Percentiles rank a stretch among this genome's conserved stretches.
Evolutionary conservation across 768 basidiomycete species (phyloP).

Genomic region (Tulasnella sp.): DNA sequence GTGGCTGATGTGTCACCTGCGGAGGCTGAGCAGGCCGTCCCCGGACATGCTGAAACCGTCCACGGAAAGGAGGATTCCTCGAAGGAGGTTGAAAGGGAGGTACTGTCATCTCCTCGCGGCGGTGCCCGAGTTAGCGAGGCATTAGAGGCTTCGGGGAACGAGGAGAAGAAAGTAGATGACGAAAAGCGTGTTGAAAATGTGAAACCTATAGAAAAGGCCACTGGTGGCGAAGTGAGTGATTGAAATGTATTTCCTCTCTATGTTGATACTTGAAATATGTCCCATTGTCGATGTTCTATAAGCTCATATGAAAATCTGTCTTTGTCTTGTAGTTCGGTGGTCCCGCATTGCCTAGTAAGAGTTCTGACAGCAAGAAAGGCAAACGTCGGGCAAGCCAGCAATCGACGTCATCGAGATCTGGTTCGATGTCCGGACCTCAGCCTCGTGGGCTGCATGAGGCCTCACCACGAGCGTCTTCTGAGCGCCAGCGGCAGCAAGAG

Average conservation of each 20-base stretch:
- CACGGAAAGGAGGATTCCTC: not conserved
- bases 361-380: not conserved
- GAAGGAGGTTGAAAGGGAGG: not conserved
- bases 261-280: not conserved
- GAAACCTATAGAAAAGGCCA: constrained; percentile 11
- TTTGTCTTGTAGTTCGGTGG: constrained; percentile 16
- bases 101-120: not conserved
- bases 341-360: not conserved
- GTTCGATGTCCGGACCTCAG: not conserved
- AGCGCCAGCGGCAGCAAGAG: not conserved
- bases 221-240: constrained; percentile 21
- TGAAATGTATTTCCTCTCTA: constrained; percentile 5
- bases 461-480: not conserved
- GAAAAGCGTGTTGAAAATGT: not conserved
- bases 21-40: not conserved
- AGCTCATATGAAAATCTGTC: constrained; percentile 10
- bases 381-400: constrained; percentile 3
- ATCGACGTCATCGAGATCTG: not conserved
- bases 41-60: not conserved
- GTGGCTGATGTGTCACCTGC: not conserved
- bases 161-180: constrained; percentile 6
- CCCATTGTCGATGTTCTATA: constrained; percentile 8
- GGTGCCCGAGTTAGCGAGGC: not conserved
- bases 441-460: not conserved
- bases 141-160: not conserved